Evolutionary conservation across 345 rosid species (phyloP).

Genomic region (Gossypium sturtianum): DNA sequence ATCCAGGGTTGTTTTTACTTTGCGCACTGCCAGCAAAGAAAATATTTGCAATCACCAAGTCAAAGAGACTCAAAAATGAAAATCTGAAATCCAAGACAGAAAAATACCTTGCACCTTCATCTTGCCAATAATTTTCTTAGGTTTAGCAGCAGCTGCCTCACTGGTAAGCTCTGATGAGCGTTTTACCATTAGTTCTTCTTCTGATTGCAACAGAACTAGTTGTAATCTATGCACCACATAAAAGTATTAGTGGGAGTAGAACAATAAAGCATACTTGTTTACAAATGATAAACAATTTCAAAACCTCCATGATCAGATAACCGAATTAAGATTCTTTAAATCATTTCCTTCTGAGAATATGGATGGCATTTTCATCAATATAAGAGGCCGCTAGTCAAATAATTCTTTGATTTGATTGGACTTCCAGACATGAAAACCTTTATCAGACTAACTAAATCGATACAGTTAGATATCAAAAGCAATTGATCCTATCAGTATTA

Average conservation of each 20-base stretch:
- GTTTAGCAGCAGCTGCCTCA: constrained; percentile 66
- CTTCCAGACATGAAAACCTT: background rate
- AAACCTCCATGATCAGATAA: background rate
- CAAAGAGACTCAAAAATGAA: constrained; percentile 12
- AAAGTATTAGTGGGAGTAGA: constrained; percentile 8
- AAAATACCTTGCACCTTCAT: constrained; percentile 89
- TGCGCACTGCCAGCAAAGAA: constrained; percentile 58
- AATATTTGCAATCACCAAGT: constrained; percentile 11
- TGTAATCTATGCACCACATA: constrained; percentile 44
- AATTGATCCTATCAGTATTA: background rate
- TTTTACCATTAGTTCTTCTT: constrained; percentile 75
- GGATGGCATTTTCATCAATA: constrained; percentile 4
- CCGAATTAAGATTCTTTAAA: background rate
- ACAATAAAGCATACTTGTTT: background rate
- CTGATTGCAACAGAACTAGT: constrained; percentile 80
- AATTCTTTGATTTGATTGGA: background rate
- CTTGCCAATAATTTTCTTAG: constrained; percentile 79
- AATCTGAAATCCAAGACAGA: constrained; percentile 9
- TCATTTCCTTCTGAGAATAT: constrained; percentile 2
- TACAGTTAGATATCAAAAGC: background rate
- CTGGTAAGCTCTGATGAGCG: constrained; percentile 54
- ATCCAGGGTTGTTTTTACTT: constrained; percentile 68
- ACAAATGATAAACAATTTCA: constrained; percentile 2
- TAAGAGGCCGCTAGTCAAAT: background rate
- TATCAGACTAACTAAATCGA: background rate